Evolutionary conservation across 2,329 filamentous ascomycete genomes (phyloP).

Genomic region (Ophiosphaerella herpotricha): DNA sequence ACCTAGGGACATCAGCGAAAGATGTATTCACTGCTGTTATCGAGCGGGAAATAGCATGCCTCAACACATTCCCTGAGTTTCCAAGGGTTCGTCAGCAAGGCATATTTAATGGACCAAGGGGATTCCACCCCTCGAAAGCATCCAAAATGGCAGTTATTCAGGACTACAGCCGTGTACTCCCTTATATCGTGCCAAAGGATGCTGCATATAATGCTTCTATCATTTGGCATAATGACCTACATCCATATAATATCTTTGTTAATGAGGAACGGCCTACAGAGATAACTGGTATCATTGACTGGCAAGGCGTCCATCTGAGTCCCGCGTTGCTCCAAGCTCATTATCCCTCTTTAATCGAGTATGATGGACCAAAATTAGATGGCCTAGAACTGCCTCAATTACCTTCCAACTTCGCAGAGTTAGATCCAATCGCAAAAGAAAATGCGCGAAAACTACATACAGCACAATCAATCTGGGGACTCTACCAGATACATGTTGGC

Average conservation of each 20-base stretch:
- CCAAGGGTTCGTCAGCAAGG: conserved; percentile 3
- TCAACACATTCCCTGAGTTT: conserved; percentile 10
- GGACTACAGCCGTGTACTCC: not conserved
- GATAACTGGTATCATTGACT: conserved; percentile 29
- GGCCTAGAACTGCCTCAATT: not conserved
- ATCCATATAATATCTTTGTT: conserved; percentile 25
- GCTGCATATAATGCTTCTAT: conserved; percentile 12
- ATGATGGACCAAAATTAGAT: conserved; percentile 8
- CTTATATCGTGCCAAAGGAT: conserved; percentile 8
- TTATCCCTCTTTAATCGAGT: conserved; percentile 10
- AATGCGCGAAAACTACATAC: conserved; percentile 2
- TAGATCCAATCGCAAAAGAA: conserved; percentile 1
- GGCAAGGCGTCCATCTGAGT: conserved; percentile 15
- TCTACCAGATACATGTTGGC: conserved; percentile 9
- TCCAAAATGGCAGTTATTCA: conserved; percentile 12
- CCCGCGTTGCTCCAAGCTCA: conserved; percentile 11
- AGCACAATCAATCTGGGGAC: conserved; percentile 6
- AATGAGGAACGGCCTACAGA: conserved; percentile 5
- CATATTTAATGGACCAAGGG: conserved; percentile 15
- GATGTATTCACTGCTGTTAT: conserved; percentile 28
- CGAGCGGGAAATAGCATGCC: conserved; percentile 34
- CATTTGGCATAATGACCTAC: conserved; percentile 27
- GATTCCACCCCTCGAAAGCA: conserved; percentile 12
- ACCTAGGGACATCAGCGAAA: conserved; percentile 16
- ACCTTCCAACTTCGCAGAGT: conserved; percentile 7